Evolutionary conservation across 352 stramenopile genomes (phyloP).

Genomic region (Pythium utonaiense): DNA sequence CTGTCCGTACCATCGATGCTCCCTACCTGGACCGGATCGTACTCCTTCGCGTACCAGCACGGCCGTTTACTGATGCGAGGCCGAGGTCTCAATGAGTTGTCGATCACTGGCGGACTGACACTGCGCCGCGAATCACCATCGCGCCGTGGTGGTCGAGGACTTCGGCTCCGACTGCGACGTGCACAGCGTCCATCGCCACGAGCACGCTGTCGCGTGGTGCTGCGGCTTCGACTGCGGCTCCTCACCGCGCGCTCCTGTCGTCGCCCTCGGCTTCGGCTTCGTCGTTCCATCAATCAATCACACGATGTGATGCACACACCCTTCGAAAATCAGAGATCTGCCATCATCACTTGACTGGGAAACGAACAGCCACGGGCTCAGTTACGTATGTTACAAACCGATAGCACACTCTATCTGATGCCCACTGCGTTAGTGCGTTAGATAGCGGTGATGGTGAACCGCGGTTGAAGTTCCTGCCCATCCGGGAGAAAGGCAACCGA

Average conservation of each 20-base stretch:
- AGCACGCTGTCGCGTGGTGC: not conserved
- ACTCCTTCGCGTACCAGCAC: constrained; percentile 65
- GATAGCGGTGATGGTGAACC: constrained; percentile 11
- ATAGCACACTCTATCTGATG: not conserved
- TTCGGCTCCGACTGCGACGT: constrained; percentile 23
- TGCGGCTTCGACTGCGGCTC: constrained; percentile 6
- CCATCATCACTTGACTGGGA: not conserved
- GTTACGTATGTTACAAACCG: not conserved
- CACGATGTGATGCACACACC: too few relatives aligned
- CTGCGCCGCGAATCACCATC: not conserved
- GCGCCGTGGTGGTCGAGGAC: not conserved
- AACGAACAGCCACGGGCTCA: not conserved
- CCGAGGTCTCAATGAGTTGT: not conserved
- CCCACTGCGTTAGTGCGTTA: too few relatives aligned
- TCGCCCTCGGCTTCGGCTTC: not conserved
- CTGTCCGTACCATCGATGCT: constrained; percentile 72
- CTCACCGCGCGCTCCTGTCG: not conserved
- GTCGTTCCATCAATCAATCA: constrained; percentile 4
- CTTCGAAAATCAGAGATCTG: not conserved
- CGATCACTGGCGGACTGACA: constrained; percentile 2
- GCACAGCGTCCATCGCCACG: constrained; percentile 2
- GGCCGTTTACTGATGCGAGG: not conserved
- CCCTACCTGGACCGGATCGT: constrained; percentile 60
- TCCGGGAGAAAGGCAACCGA: constrained; percentile 16
- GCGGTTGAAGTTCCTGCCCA: constrained; percentile 20